Evolutionary conservation across 257 asterid genomes (phyloP), one percentile per base, ranked within the genome.

Genomic region (Lycium ferocissimum): DNA sequence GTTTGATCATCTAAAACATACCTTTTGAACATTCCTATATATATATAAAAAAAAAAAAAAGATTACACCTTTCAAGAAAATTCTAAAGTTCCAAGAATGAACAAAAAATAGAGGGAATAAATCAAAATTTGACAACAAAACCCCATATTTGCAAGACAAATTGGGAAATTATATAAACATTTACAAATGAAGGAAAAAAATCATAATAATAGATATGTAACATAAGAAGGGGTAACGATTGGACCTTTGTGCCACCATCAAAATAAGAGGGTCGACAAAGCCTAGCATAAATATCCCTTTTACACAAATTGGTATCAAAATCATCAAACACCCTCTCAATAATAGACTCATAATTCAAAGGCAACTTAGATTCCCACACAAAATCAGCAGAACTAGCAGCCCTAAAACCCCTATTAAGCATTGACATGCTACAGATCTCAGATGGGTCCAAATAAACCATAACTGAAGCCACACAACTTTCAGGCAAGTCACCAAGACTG

Each of bases 361-460:
- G 99, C 88, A 95, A 87, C 80, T 95, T 95, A 0, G 95, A 93
- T 47, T 89, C 97, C 99, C 98, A 95, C 2, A 95, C 94, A 84
- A 92, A 95, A 90, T 95, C 98, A 5, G 99, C 98, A 7, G 91
- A 88, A 49, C 97, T 89, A 9, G 99, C 99, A 14, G 91, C 92
- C 12, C 95, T 87, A 80, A 93, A 93, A 82, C 95, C 95, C 84
- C 93, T 91, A 81, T 92, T 95, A 83, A 95, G 22, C 92, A 88
- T 84, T 20, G 98, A 91, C n/a, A 95, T 83, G 17, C 87, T 92
- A 90, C 98, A 95, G 88, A 95, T 94, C 94, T 93, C 93, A 4
- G 89, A 91, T 69, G 99, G 99, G 84, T 94, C 94, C 8, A 95
- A 89, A 90, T 94, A 79, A 51, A 87, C 88, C 58, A 95, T 88